A percentile compares a stretch with the other conserved stretches of the same genome.
Conservation (phyloP, 202 grass and related monocot genomes). For the Schoenoplectus tabernaemontani region DNA sequence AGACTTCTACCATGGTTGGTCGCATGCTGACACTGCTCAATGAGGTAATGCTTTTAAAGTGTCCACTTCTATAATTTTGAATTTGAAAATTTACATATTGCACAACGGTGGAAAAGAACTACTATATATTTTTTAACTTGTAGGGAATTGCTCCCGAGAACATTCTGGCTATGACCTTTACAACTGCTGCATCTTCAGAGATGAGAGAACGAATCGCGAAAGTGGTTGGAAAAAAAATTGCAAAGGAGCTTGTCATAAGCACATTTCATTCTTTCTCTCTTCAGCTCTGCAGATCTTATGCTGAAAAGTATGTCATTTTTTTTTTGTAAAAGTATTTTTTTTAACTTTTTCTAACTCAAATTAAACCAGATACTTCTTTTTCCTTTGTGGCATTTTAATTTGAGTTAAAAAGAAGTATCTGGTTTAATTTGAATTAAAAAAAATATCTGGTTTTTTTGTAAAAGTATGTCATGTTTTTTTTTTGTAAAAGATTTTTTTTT, state of each 20-base stretch:
- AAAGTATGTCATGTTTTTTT: too few species aligned
- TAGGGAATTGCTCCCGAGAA: slow-evolving; percentile 65
- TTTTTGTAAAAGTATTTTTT: slow-evolving; percentile 14
- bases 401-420: too few species aligned
- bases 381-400: too few species aligned
- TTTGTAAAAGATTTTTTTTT: too few species aligned
- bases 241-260: slow-evolving; percentile 85
- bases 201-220: slow-evolving; percentile 77
- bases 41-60: slow-evolving; percentile 48
- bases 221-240: slow-evolving; percentile 74
- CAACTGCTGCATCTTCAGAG: slow-evolving; percentile 78
- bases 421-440: too few species aligned
- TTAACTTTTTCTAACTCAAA: too few species aligned
- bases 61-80: slow-evolving; percentile 13
- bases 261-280: slow-evolving; percentile 97
- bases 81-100: not conserved
- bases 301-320: slow-evolving; percentile 62
- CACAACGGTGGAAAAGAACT: not conserved
- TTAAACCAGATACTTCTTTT: too few species aligned
- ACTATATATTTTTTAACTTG: slow-evolving; percentile 5
- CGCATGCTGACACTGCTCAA: slow-evolving; percentile 81
- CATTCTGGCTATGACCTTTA: slow-evolving; percentile 97
- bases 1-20: slow-evolving; percentile 98
- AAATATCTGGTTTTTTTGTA: too few species aligned
- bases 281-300: slow-evolving; percentile 78